Evolutionary conservation across 192 early-diverging fungal genomes (phyloP), one percentile per base, ranked within the genome.

Genomic region (Funneliformis mosseae): DNA sequence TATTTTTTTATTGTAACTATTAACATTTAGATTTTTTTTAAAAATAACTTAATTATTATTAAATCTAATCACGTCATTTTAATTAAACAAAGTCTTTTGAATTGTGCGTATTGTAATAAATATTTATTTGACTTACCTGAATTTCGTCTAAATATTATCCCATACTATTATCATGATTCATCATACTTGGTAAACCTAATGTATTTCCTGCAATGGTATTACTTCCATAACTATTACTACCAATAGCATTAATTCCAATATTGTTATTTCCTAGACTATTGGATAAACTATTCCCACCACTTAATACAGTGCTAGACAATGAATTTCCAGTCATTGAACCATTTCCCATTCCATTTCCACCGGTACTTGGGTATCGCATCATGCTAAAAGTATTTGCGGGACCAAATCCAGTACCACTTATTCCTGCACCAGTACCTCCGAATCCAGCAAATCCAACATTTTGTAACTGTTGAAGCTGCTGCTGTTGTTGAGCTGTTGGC

Each of bases 161-260:
- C 68, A 70, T 70, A 6, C 21, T 16, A 48, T 73, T 73, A 48
- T 73, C 71, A 46, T 73, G 42, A 73, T 73, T 73, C 21, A 73
- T 14, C 71, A 73, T 73, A 50, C 27, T 48, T 18, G 45, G 45
- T n/a, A 73, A 33, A 7, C 71, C 71, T 48, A 46, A 48, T 23
- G 71, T 14, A 73, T 50, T 50, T n/a, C 71, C 23, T 27, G 23
- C 71, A 41, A 73, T 73, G 12, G n/a, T 33, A 73, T 73, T 73
- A 14, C n/a, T 73, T 25, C 42, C 71, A 27, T 48, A 73, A 25
- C 41, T 45, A 42, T 70, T 70, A 70, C 38, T 41, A 9, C 33
- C 16, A 39, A 70, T 27, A 42, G 28, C 9, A 69, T 69, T 73
- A 11, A 73, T 46, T 27, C 71, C 68, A 71, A 71, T 71, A 71